A percentile compares a stretch with the other conserved stretches of the same genome.
Conservation (phyloP, 2,329 filamentous ascomycete genomes). For the Cladosporium sp. region DNA sequence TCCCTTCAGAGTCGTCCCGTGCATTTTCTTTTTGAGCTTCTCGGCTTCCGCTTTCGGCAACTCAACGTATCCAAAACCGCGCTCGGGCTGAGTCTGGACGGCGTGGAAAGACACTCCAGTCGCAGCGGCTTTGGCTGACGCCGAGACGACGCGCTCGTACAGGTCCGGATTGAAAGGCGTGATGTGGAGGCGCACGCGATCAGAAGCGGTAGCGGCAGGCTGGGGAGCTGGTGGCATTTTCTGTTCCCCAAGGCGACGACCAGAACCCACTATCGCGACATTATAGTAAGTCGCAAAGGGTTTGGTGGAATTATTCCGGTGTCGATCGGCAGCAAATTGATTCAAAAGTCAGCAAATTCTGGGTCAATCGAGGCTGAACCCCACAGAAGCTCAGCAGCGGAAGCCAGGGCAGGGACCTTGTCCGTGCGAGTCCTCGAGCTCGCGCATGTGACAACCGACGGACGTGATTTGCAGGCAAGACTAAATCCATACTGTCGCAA, state of each 20-base stretch:
- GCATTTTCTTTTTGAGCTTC: slow-evolving; percentile 85
- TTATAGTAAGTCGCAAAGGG: background rate
- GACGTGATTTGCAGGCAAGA: too few relatives aligned
- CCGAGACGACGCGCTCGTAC: slow-evolving; percentile 63
- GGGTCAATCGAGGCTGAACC: background rate
- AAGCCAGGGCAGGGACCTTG: background rate
- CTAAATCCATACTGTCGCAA: background rate
- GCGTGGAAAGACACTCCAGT: slow-evolving; percentile 83
- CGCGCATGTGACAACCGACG: background rate
- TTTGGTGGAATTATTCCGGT: background rate
- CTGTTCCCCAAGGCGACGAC: background rate
- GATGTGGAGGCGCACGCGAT: slow-evolving; percentile 66
- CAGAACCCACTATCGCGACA: background rate
- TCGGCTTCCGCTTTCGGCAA: slow-evolving; percentile 75
- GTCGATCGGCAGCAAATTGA: slow-evolving; percentile 1
- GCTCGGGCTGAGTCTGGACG: slow-evolving; percentile 82
- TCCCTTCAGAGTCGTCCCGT: slow-evolving; percentile 79
- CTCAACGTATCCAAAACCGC: slow-evolving; percentile 83
- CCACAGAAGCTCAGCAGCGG: background rate
- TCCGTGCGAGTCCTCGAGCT: background rate
- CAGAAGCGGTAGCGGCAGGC: background rate
- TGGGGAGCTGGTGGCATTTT: background rate
- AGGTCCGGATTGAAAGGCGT: slow-evolving; percentile 75
- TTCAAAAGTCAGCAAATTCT: slow-evolving; percentile 1
- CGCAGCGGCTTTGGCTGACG: slow-evolving; percentile 58